Percentiles rank a stretch among this genome's conserved stretches.
These are phyloP conservation scores for Lentinula sp. DNA, from an alignment of 768 basidiomycete genomes.

Conservation along the genomic window DNA sequence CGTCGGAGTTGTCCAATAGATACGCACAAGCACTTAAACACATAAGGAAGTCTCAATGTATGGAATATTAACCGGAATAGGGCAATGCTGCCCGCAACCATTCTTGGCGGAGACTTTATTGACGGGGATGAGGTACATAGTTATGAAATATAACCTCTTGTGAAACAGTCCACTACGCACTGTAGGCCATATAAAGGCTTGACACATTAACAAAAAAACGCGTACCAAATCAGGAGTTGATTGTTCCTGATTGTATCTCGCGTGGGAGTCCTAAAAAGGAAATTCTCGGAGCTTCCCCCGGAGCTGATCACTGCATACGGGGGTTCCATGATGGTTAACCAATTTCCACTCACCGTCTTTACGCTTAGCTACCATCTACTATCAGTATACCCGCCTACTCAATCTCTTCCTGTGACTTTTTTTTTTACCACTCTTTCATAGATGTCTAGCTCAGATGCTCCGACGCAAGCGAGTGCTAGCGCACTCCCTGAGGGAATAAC, in stretches of 20 bases:
- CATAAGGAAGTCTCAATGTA: too few species aligned
- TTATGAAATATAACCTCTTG: too few species aligned
- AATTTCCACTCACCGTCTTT: neutral
- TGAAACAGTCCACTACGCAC: too few species aligned
- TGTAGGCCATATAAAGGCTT: too few species aligned
- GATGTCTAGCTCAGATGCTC: slow-evolving; percentile 1
- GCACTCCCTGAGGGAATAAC: slow-evolving; percentile 54
- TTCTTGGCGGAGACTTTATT: too few species aligned
- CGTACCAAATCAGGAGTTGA: too few species aligned
- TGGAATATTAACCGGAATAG: too few species aligned
- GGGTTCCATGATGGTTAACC: neutral
- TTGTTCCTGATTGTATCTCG: too few species aligned
- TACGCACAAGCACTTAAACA: neutral
- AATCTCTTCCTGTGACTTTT: neutral
- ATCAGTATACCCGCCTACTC: neutral
- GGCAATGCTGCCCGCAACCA: too few species aligned
- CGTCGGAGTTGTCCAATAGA: neutral
- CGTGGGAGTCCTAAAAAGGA: too few species aligned
- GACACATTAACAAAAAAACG: too few species aligned
- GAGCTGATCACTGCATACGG: neutral
- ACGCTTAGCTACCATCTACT: neutral
- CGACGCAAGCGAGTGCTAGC: slow-evolving; percentile 41
- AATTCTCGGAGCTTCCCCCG: neutral
- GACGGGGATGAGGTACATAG: too few species aligned
- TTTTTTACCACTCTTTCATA: neutral